A percentile compares a stretch with the other conserved stretches of the same genome.
phyloP scores from a whole-genome alignment of 345 rosid species.

The Lepidium didymum region DNA sequence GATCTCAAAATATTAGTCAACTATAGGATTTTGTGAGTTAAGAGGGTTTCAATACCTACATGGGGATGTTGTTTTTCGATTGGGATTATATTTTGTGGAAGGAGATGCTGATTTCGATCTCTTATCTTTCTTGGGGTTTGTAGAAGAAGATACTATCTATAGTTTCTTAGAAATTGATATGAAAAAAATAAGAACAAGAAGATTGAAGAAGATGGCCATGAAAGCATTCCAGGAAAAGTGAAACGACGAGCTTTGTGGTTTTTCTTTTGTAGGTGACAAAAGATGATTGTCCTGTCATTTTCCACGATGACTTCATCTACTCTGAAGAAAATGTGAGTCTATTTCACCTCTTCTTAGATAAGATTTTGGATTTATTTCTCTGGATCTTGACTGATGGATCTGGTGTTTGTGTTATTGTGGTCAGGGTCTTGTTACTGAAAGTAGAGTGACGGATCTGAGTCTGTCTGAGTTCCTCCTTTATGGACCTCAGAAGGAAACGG shows the following conservation, averaged over 20 bases:
- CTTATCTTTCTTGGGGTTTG: not conserved
- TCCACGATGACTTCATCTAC: slow-evolving; percentile 79
- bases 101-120: slow-evolving; percentile 10
- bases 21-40: not conserved
- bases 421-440: slow-evolving; percentile 68
- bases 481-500: slow-evolving; percentile 72
- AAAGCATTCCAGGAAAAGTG: slow-evolving; percentile 19
- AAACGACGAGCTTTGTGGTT: slow-evolving; percentile 28
- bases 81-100: not conserved
- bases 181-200: slow-evolving; percentile 9
- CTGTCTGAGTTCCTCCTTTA: slow-evolving; percentile 60
- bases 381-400: slow-evolving; percentile 19
- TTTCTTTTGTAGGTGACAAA: slow-evolving; percentile 83
- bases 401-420: not conserved
- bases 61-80: not conserved
- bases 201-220: slow-evolving; percentile 15
- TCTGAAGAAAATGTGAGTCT: slow-evolving; percentile 72
- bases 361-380: not conserved
- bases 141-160: slow-evolving; percentile 5
- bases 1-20: not conserved
- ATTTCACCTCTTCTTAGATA: not conserved
- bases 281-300: slow-evolving; percentile 85
- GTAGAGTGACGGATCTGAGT: slow-evolving; percentile 64
- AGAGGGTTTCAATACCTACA: not conserved
- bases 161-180: slow-evolving; percentile 4